phyloP scores from a whole-genome alignment of 2,329 filamentous ascomycete species.

The Epichloe amarillans region DNA sequence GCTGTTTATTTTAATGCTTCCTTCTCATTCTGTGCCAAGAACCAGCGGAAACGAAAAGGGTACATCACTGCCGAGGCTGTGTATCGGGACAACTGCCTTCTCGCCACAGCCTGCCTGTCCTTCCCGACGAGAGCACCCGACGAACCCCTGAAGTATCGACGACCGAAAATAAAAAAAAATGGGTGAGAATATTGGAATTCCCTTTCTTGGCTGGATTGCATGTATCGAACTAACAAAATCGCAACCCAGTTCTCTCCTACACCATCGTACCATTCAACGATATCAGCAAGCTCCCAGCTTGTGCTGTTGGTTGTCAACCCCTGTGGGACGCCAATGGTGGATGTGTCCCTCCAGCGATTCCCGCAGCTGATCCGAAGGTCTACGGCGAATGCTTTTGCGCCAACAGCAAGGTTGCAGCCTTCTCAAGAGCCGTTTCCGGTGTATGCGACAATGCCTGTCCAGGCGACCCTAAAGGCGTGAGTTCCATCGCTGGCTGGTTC shows the following conservation, averaged over 20 bases:
- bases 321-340: slow-evolving; percentile 58
- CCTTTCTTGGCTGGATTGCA: too few relatives aligned
- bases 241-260: slow-evolving; percentile 18
- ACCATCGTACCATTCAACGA: slow-evolving; percentile 43
- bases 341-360: slow-evolving; percentile 49
- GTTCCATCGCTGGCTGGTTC: slow-evolving; percentile 58
- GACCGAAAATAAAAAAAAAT: not conserved
- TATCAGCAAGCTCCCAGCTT: slow-evolving; percentile 39
- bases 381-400: slow-evolving; percentile 66
- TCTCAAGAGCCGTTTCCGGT: slow-evolving; percentile 38
- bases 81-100: not conserved
- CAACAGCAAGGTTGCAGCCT: slow-evolving; percentile 42
- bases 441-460: slow-evolving; percentile 51
- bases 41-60: not conserved
- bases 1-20: not conserved
- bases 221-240: not conserved
- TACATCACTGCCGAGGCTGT: not conserved
- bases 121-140: not conserved
- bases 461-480: slow-evolving; percentile 30
- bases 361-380: slow-evolving; percentile 32
- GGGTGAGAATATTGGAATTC: not conserved
- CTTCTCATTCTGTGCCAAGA: not conserved
- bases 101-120: not conserved
- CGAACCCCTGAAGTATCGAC: not conserved
- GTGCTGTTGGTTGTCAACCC: slow-evolving; percentile 43